Conservation (phyloP, 2,329 filamentous ascomycete species). For the Phaeosphaeriaceae sp. region DNA sequence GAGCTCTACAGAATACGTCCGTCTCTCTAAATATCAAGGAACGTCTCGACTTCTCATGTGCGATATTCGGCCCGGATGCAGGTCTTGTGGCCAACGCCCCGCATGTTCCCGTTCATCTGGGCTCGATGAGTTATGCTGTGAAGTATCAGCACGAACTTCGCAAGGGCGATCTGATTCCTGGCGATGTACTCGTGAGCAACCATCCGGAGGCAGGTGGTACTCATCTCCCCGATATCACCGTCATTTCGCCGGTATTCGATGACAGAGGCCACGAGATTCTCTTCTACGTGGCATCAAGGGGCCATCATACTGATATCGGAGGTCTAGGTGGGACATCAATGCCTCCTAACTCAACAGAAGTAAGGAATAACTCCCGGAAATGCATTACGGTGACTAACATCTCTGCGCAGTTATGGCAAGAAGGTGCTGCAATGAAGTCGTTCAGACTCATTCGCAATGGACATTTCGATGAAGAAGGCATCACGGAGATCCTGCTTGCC, state of each 20-base stretch:
- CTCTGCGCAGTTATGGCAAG: conserved; percentile 59
- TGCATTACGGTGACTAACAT: too few species aligned
- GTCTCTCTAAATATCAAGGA: conserved; percentile 85
- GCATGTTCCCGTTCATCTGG: conserved; percentile 81
- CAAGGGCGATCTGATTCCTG: conserved; percentile 25
- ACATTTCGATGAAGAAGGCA: conserved; percentile 44
- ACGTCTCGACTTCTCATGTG: conserved; percentile 82
- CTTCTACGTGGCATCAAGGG: conserved; percentile 38
- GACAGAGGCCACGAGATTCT: conserved; percentile 23
- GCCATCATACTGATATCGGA: conserved; percentile 40
- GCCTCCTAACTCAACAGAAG: conserved; percentile 55
- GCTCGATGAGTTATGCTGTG: conserved; percentile 49
- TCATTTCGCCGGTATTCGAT: conserved; percentile 36
- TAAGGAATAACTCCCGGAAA: too few species aligned
- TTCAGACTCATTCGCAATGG: conserved; percentile 47
- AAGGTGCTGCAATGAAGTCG: conserved; percentile 56
- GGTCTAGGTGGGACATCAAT: conserved; percentile 45
- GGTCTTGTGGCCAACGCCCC: conserved; percentile 82
- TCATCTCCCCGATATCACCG: conserved; percentile 39
- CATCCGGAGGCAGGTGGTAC: conserved; percentile 38
- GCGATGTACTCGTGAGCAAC: conserved; percentile 39
- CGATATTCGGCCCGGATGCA: conserved; percentile 78
- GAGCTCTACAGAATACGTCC: conserved; percentile 79
- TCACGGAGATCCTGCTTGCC: conserved; percentile 37
- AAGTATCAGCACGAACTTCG: conserved; percentile 33